A percentile compares a stretch with the other conserved stretches of the same genome.
Conservation (phyloP, 352 stramenopile species). For the Globisporangium nodosum region DNA sequence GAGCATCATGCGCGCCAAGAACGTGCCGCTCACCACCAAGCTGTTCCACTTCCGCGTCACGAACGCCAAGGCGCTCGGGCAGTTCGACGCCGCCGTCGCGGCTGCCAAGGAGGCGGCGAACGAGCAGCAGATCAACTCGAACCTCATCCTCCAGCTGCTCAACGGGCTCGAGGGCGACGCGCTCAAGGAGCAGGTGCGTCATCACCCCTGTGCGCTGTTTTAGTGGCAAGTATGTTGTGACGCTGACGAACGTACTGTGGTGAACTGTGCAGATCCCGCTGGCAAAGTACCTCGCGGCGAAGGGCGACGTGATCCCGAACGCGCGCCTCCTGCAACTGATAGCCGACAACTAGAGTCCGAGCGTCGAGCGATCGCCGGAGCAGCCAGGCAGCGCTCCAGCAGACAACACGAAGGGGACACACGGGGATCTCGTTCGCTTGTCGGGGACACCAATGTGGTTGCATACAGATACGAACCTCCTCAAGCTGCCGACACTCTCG, state of each 20-base stretch:
- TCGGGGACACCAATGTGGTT: neutral
- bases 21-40: constrained; percentile 55
- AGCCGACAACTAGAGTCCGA: constrained; percentile 25
- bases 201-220: neutral
- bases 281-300: constrained; percentile 74
- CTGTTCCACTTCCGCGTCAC: constrained; percentile 69
- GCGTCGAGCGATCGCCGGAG: neutral
- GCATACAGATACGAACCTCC: neutral
- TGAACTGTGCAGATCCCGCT: constrained; percentile 39
- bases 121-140: constrained; percentile 69
- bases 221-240: neutral
- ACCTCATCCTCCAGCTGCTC: constrained; percentile 67
- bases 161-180: constrained; percentile 54
- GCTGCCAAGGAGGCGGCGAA: constrained; percentile 64
- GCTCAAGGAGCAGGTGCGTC: constrained; percentile 44
- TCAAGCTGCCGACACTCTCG: neutral
- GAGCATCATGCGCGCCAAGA: constrained; percentile 38
- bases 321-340: constrained; percentile 47
- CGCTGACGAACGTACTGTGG: too few relatives aligned
- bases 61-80: constrained; percentile 53
- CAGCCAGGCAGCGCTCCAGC: neutral
- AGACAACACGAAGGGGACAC: neutral
- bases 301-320: constrained; percentile 75
- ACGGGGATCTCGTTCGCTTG: neutral
- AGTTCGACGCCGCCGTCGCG: constrained; percentile 51